Conservation (phyloP, 2,329 filamentous ascomycete species). For the Balansia obtecta region DNA sequence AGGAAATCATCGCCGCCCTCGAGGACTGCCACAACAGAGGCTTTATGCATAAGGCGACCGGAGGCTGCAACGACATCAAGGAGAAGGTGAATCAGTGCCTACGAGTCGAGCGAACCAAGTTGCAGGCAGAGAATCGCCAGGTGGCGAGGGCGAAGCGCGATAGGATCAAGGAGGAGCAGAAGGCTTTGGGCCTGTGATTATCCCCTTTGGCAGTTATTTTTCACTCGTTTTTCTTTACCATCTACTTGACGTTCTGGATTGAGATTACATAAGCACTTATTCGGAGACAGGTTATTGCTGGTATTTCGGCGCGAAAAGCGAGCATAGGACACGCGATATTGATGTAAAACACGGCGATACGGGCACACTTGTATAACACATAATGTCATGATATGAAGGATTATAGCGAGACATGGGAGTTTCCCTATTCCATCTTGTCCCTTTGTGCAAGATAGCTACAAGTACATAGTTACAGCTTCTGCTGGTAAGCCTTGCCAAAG, state of each 20-base stretch:
- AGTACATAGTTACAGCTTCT: constrained; percentile 21
- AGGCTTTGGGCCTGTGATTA: constrained; percentile 24
- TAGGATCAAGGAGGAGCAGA: constrained; percentile 64
- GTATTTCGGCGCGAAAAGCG: neutral
- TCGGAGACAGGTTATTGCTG: neutral
- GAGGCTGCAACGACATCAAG: constrained; percentile 84
- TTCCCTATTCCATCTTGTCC: neutral
- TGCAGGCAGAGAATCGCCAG: constrained; percentile 62
- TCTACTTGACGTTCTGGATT: neutral
- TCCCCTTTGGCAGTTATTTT: neutral
- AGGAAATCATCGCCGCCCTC: constrained; percentile 84
- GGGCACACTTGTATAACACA: neutral
- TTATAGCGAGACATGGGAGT: neutral
- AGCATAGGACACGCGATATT: neutral
- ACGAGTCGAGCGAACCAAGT: constrained; percentile 64
- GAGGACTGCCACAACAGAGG: constrained; percentile 91
- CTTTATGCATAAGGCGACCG: constrained; percentile 83
- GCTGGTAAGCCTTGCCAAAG: constrained; percentile 59
- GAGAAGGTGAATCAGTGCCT: constrained; percentile 75
- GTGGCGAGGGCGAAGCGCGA: constrained; percentile 55
- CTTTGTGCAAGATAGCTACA: neutral
- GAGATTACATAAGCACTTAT: neutral
- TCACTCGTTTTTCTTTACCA: neutral
- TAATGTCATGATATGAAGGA: neutral
- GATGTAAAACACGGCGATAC: neutral